Evolutionary conservation across 768 basidiomycete species (phyloP).

Genomic region (Lyophyllum shimeji): DNA sequence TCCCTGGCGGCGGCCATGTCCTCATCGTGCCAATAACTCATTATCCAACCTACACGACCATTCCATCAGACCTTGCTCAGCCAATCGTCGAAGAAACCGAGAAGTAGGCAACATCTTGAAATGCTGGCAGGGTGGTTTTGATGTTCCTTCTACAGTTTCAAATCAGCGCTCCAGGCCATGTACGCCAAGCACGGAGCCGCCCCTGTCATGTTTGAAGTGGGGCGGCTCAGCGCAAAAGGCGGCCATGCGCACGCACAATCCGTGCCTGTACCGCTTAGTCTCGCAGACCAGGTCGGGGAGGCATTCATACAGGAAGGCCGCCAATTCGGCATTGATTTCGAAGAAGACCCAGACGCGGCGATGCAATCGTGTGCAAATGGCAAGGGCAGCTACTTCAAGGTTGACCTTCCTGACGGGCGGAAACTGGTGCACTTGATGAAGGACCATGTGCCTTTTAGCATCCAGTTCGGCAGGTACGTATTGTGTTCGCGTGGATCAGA

Average conservation of each 20-base stretch:
- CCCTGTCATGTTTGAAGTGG: conserved; percentile 86
- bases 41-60: conserved; percentile 82
- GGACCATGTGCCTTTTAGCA: conserved; percentile 73
- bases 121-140: conserved; percentile 4
- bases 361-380: conserved; percentile 52
- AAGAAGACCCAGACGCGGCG: conserved; percentile 65
- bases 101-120: conserved; percentile 41
- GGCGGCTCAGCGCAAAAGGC: conserved; percentile 77
- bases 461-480: conserved; percentile 92
- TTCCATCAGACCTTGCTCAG: conserved; percentile 73
- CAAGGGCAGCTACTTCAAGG: conserved; percentile 80
- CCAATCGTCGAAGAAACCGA: conserved; percentile 83
- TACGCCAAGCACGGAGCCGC: conserved; percentile 69
- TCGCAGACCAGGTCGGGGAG: conserved; percentile 63
- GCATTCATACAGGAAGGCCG: conserved; percentile 74
- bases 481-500: not conserved
- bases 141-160: conserved; percentile 54
- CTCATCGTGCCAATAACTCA: conserved; percentile 94
- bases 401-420: conserved; percentile 85
- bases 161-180: conserved; percentile 67
- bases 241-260: conserved; percentile 95
- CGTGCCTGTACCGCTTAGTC: conserved; percentile 68
- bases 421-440: conserved; percentile 86
- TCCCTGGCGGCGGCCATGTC: conserved; percentile 96
- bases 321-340: conserved; percentile 69